These are phyloP conservation scores for Hirsutella rhossiliensis DNA, from an alignment of 2,329 filamentous ascomycete species.

Conservation along the genomic window DNA sequence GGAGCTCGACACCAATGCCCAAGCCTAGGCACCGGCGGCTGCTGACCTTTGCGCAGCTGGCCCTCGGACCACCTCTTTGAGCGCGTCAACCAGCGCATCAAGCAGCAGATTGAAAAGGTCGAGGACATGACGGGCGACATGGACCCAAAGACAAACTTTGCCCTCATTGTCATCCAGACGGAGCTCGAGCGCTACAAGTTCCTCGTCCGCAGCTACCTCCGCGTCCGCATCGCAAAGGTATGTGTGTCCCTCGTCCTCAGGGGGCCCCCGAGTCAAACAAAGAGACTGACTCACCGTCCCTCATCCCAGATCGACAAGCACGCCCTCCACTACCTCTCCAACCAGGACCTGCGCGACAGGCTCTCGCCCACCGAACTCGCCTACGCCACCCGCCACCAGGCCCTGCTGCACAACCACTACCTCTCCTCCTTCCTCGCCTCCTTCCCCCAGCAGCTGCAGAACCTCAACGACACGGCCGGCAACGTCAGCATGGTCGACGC, in stretches of 20 bases:
- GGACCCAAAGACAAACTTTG: slow-evolving; percentile 86
- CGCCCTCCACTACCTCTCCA: slow-evolving; percentile 59
- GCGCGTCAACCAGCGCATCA: slow-evolving; percentile 62
- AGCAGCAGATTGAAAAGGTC: slow-evolving; percentile 56
- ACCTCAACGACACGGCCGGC: slow-evolving; percentile 81
- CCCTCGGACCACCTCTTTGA: slow-evolving; percentile 65
- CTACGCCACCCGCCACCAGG: slow-evolving; percentile 77
- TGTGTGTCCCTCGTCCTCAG: background rate
- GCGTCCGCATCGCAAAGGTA: slow-evolving; percentile 80
- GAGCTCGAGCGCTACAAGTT: slow-evolving; percentile 93
- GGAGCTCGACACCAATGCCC: too few relatives aligned
- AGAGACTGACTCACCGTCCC: background rate
- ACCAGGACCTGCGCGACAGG: slow-evolving; percentile 38
- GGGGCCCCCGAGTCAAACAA: background rate
- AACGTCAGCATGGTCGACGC: slow-evolving; percentile 87
- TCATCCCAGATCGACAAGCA: slow-evolving; percentile 57
- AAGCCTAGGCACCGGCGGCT: too few relatives aligned
- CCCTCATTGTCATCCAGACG: slow-evolving; percentile 88
- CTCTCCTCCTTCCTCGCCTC: slow-evolving; percentile 69
- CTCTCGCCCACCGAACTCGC: slow-evolving; percentile 67
- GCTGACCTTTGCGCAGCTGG: slow-evolving; percentile 34
- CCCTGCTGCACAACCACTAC: slow-evolving; percentile 76
- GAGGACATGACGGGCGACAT: slow-evolving; percentile 72
- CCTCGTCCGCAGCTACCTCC: slow-evolving; percentile 69
- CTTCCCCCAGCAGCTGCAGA: slow-evolving; percentile 69